A percentile compares a stretch with the other conserved stretches of the same genome.
Evolutionary conservation across 2,329 filamentous ascomycete genomes (phyloP).

Genomic region (Pseudogymnoascus sp.): DNA sequence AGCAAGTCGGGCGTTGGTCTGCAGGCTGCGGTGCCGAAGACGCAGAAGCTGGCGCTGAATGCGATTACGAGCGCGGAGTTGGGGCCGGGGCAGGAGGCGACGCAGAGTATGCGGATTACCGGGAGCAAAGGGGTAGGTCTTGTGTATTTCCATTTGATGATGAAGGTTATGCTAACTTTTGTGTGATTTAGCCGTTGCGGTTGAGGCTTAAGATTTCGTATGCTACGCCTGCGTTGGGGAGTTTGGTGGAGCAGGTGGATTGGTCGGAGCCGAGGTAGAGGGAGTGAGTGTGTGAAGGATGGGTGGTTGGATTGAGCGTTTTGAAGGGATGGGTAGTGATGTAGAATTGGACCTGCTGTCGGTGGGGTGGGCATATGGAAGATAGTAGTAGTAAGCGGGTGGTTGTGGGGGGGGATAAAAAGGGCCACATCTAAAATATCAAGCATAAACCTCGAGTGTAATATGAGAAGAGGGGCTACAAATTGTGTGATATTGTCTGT

Average conservation of each 20-base stretch:
- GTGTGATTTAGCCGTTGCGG: slow-evolving; percentile 61
- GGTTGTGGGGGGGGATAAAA: not conserved
- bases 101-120: slow-evolving; percentile 81
- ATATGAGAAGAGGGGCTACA: not conserved
- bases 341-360: not conserved
- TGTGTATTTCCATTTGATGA: slow-evolving; percentile 1
- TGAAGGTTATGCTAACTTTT: not conserved
- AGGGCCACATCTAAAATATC: not conserved
- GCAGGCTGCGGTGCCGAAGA: slow-evolving; percentile 93
- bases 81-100: slow-evolving; percentile 70
- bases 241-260: slow-evolving; percentile 87
- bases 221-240: slow-evolving; percentile 57
- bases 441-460: slow-evolving; percentile 6
- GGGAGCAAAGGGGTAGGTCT: slow-evolving; percentile 80
- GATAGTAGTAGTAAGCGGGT: not conserved
- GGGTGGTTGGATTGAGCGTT: not conserved
- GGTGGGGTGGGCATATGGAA: not conserved
- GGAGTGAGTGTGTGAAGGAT: not conserved
- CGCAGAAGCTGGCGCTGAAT: slow-evolving; percentile 86
- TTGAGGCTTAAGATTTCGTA: slow-evolving; percentile 82
- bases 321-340: not conserved
- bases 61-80: slow-evolving; percentile 79
- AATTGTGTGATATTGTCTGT: not conserved
- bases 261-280: slow-evolving; percentile 68
- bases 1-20: slow-evolving; percentile 69